Evolutionary conservation across 179 eudicot genomes (phyloP).

Genomic region (Actinidia chinensis): DNA sequence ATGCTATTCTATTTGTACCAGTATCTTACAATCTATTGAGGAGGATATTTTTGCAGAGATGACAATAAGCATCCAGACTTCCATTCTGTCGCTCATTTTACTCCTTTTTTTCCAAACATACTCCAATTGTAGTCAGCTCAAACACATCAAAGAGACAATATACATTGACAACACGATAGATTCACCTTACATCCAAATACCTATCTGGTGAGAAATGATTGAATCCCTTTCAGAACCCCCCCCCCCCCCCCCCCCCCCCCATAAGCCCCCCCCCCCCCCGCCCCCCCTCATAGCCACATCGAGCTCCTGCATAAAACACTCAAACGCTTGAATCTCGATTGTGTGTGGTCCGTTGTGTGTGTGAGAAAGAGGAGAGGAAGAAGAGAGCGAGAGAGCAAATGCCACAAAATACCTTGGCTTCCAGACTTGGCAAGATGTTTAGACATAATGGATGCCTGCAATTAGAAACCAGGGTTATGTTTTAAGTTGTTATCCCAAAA

Average conservation of each 20-base stretch:
- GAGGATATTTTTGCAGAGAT: no score
- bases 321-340: constrained; percentile 12
- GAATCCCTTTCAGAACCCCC: constrained; percentile 49
- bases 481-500: background rate
- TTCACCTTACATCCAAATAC: background rate
- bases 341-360: no score
- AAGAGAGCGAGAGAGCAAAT: background rate
- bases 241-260: no score
- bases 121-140: background rate
- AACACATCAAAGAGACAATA: background rate
- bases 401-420: constrained; percentile 57
- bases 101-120: no score
- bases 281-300: constrained; percentile 44
- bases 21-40: no score
- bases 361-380: no score
- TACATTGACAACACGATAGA: background rate
- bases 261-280: no score
- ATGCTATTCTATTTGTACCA: no score
- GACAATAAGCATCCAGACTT: background rate
- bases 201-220: constrained; percentile 47
- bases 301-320: constrained; percentile 38
- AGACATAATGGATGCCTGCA: constrained; percentile 95
- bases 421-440: constrained; percentile 77
- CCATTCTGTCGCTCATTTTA: no score
- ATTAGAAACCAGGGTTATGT: constrained; percentile 9